These are phyloP conservation scores for Ananas comosus DNA, from an alignment of 176 grass and related monocot species.

Conservation along the genomic window DNA sequence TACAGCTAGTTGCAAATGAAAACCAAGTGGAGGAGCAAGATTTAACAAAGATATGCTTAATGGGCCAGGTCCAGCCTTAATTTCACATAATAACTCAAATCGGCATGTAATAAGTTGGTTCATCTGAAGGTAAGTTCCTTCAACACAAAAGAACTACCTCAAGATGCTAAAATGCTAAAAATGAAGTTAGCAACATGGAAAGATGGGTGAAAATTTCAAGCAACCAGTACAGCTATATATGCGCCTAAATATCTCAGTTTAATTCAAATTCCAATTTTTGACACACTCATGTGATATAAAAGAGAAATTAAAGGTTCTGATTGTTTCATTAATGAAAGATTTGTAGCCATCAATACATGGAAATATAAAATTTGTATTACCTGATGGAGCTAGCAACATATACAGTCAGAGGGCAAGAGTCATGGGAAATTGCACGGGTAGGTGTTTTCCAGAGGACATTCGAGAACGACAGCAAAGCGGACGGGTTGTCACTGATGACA, in stretches of 20 bases:
- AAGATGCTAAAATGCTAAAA: background rate
- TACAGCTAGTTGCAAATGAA: no score
- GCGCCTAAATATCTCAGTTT: no score
- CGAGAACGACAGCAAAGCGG: conserved; percentile 46
- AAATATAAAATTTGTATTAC: conserved; percentile 23
- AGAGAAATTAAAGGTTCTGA: background rate
- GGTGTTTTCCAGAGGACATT: conserved; percentile 57
- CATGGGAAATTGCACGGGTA: conserved; percentile 72
- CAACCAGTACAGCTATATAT: no score
- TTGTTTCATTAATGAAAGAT: background rate
- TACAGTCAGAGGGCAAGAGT: conserved; percentile 73
- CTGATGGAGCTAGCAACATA: conserved; percentile 90
- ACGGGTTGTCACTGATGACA: conserved; percentile 70
- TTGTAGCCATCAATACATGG: background rate
- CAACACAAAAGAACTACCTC: no score
- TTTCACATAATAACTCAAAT: no score
- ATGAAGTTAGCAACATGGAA: background rate
- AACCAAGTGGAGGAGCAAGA: no score
- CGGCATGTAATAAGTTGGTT: no score
- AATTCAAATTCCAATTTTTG: background rate
- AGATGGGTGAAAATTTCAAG: background rate
- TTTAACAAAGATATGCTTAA: no score
- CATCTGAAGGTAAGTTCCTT: background rate
- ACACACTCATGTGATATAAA: background rate
- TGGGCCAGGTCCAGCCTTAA: no score